phyloP scores from a whole-genome alignment of 208 protist species.

The Phytomonas francai region DNA sequence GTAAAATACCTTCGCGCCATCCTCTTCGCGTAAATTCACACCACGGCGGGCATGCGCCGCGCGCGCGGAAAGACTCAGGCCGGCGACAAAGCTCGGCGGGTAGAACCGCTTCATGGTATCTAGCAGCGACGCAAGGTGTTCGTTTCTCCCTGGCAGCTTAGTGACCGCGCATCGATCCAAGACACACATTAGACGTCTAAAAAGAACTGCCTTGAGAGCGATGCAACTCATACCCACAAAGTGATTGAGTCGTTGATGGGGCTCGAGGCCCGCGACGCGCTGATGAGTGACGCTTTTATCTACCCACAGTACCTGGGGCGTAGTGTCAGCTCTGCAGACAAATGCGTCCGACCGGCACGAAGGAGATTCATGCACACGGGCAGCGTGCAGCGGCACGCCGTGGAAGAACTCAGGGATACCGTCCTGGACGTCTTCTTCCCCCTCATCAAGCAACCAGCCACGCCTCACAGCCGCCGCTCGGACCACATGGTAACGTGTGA shows the following conservation, averaged over 20 bases:
- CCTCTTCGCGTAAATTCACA: neutral
- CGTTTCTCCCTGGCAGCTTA: neutral
- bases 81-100: constrained; percentile 52
- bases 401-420: constrained; percentile 37
- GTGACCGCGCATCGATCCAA: constrained; percentile 5
- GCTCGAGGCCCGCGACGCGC: constrained; percentile 49
- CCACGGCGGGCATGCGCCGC: neutral
- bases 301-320: constrained; percentile 81
- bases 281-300: constrained; percentile 71
- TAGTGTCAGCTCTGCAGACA: constrained; percentile 15
- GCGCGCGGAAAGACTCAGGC: constrained; percentile 17
- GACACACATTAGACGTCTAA: constrained; percentile 72
- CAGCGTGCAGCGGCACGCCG: constrained; percentile 16
- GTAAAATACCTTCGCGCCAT: constrained; percentile 24
- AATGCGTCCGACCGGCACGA: neutral
- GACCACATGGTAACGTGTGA: constrained; percentile 80
- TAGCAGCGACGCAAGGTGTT: constrained; percentile 8
- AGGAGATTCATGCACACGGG: neutral
- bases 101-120: constrained; percentile 14
- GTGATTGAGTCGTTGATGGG: constrained; percentile 90
- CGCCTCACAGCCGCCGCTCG: constrained; percentile 41
- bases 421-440: constrained; percentile 17
- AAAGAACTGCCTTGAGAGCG: constrained; percentile 85
- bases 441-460: constrained; percentile 59
- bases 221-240: constrained; percentile 87